Evolutionary conservation across 768 basidiomycete genomes (phyloP), one percentile per base, ranked within the genome.

Genomic region (Podaxis sp.): DNA sequence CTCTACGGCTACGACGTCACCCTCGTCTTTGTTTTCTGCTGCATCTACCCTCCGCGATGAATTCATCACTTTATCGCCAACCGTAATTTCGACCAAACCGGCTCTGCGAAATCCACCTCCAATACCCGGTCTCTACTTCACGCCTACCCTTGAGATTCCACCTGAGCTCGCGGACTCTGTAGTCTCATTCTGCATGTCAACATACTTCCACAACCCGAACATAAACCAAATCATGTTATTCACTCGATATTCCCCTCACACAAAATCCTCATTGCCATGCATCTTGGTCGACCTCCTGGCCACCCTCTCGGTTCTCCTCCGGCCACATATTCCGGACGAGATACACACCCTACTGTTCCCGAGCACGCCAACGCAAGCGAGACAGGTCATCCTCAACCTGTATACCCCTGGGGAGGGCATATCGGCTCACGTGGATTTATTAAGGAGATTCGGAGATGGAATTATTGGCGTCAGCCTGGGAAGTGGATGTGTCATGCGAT

Each of bases 361-460:
- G 1, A 63, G 64, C 4, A 66, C 69, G 49, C 75, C 80, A 33
- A 72, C 75, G 26, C 71, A 68, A 49, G 88, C 92, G 0, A 82
- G 93, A 28, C 95, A 98, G 71, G 92, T 87, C 1, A 99, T 98
- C 61, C 67, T 98, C 57, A 99, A 98, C 72, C 78, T 95, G 1
- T 99, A 99, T 72, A 77, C 77, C 22, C 93, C 95, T 0, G 96
- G 96, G 6, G 87, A 95, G 72, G 96, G 96, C 11, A 98, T 99
- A 66, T 79, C 87, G 0, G 84, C 93, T 0, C 96, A 98, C 68
- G 83, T 99, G 48, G 96, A 99, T 70, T 80, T 99, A 24, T 82
- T 93, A 2, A 76, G 80, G 28, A 85, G 96, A 13, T 99, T 90
- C 69, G 93, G 85, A 6, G 93, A 96, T 70, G 95, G 93, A 1